phyloP scores from a whole-genome alignment of 1,139 yeast genomes.

The Magnusiomyces suaveolens region DNA sequence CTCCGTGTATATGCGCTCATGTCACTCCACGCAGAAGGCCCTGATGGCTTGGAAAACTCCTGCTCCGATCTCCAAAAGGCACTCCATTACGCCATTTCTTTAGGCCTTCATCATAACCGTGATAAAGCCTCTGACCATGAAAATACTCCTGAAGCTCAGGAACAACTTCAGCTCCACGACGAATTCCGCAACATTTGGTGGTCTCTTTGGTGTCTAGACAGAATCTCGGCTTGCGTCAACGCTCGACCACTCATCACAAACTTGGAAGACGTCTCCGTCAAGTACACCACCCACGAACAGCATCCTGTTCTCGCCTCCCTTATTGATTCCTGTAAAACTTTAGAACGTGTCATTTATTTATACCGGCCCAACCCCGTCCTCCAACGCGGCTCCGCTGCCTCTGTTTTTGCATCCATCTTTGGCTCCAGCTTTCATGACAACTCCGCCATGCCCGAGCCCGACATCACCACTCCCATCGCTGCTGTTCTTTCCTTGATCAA shows the following conservation, averaged over 20 bases:
- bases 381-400: slow-evolving; percentile 10
- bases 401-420: slow-evolving; percentile 4
- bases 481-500: slow-evolving; percentile 28
- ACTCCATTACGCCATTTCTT: slow-evolving; percentile 33
- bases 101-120: slow-evolving; percentile 35
- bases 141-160: not conserved
- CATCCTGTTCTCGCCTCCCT: slow-evolving; percentile 26
- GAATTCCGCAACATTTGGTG: slow-evolving; percentile 35
- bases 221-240: slow-evolving; percentile 35
- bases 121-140: slow-evolving; percentile 25
- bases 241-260: slow-evolving; percentile 34
- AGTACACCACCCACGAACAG: slow-evolving; percentile 24
- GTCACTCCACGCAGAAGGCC: slow-evolving; percentile 30
- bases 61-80: slow-evolving; percentile 35
- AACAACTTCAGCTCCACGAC: not conserved
- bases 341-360: slow-evolving; percentile 32
- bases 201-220: slow-evolving; percentile 36
- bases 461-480: slow-evolving; percentile 21
- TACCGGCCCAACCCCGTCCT: slow-evolving; percentile 29
- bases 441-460: slow-evolving; percentile 18
- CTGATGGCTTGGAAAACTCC: slow-evolving; percentile 36
- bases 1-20: slow-evolving; percentile 32
- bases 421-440: slow-evolving; percentile 7
- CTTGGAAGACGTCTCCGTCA: slow-evolving; percentile 34
- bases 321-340: slow-evolving; percentile 28